Base-by-base conservation (phyloP, 371 early-diverging fungal species). In the Rhizopus microsporus region DNA sequence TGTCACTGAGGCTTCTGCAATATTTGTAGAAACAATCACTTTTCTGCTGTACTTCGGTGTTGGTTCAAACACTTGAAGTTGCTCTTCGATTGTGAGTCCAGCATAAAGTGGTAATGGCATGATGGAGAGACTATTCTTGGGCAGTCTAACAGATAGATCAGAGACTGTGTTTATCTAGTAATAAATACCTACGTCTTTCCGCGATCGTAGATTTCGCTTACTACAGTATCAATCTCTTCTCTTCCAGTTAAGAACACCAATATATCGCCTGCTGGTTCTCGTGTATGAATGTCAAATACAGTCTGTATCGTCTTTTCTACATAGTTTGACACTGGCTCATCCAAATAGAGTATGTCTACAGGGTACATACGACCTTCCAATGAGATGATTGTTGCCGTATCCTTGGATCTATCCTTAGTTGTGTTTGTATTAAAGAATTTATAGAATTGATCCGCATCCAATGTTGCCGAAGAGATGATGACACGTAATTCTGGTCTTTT, bases 1-100 rank as follows among this genome's bases (percentile, higher is more conserved):
- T 0, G 96, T 94, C 4, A 96, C 74, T 0, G 93, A 93, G 1
- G 95, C 89, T 71, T 94, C 94, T 7, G 89, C 88, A 54, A 88
- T 86, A 46, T 87, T 88, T 4, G 89, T 89, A 1, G 91, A 84
- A n/a, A 94, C 79, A 52, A 94, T 86, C 5, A 96, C 85, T 71
- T 94, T 92, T 13, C 95, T 82, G 5, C 81, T 77, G 43, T 78
- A 73, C 47, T 71, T 64, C 0, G 86, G 85, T 10, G 89, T 74
- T 0, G 83, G 66, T 42, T 87, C 84, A 74, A 93, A 92, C 17
- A 92, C 85, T 33, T 60, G 68, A 53, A 80, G 51, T 76, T 87
- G 90, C 49, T 88, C 85, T 12, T 87, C 85, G 34, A 78, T 59
- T 4, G 88, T 83, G 42, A 93, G 72, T 3, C 88, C 92, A 32